These are phyloP conservation scores for Hysterium pulicare DNA, from an alignment of 2,329 filamentous ascomycete genomes.

Conservation along the genomic window DNA sequence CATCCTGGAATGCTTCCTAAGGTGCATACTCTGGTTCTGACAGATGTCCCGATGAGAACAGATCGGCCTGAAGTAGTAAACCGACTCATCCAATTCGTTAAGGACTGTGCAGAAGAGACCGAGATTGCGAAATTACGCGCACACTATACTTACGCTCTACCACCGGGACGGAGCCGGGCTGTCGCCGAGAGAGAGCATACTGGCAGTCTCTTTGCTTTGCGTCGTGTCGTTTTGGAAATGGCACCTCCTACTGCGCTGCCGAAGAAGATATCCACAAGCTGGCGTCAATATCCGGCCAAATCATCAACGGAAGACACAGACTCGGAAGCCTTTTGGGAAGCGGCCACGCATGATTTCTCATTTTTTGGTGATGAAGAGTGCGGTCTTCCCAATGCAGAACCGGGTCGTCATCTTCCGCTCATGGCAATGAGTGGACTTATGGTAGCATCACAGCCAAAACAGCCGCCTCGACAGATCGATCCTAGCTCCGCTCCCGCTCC, in stretches of 20 bases:
- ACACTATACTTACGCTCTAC: conserved; percentile 55
- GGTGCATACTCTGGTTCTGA: conserved; percentile 54
- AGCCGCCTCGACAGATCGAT: conserved; percentile 4
- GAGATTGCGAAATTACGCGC: conserved; percentile 53
- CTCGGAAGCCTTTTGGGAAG: conserved; percentile 58
- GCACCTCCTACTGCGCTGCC: conserved; percentile 19
- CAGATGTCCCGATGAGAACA: conserved; percentile 52
- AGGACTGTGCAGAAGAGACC: conserved; percentile 55
- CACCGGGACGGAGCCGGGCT: conserved; percentile 53
- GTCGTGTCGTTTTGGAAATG: conserved; percentile 54
- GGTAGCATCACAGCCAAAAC: conserved; percentile 17
- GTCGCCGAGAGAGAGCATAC: conserved; percentile 49
- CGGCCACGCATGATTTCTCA: conserved; percentile 58
- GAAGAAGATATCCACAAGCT: conserved; percentile 42
- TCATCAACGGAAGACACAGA: conserved; percentile 59
- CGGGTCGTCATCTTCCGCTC: conserved; percentile 44
- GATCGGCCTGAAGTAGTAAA: conserved; percentile 35
- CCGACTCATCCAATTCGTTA: conserved; percentile 53
- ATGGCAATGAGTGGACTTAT: conserved; percentile 46
- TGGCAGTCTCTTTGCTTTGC: conserved; percentile 53
- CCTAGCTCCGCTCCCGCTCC: conserved; percentile 22
- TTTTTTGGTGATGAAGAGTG: conserved; percentile 60
- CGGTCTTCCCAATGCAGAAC: conserved; percentile 46
- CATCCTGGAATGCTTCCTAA: conserved; percentile 56
- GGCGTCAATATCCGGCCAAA: conserved; percentile 43